phyloP scores from a whole-genome alignment of 2,329 filamentous ascomycete genomes.

The Fusarium domesticum region DNA sequence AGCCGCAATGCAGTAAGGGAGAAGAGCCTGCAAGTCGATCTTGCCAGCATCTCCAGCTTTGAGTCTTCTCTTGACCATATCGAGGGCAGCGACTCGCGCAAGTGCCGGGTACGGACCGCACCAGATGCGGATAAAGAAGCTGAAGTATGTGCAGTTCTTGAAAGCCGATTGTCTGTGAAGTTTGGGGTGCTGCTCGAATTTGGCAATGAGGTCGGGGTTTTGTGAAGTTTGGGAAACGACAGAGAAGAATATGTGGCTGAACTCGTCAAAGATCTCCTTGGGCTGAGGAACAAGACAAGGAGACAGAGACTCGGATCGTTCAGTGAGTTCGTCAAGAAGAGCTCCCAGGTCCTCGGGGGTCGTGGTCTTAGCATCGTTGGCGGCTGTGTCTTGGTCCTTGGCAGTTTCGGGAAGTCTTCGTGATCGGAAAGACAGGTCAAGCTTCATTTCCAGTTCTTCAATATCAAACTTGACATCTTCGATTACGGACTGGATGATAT shows the following conservation, averaged over 20 bases:
- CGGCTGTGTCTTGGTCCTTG: slow-evolving; percentile 42
- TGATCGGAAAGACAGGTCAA: slow-evolving; percentile 67
- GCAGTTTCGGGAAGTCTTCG: slow-evolving; percentile 47
- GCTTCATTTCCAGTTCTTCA: slow-evolving; percentile 69
- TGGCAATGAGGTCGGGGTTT: slow-evolving; percentile 39
- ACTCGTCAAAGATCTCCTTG: slow-evolving; percentile 54
- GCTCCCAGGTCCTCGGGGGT: slow-evolving; percentile 38
- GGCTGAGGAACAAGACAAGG: slow-evolving; percentile 53
- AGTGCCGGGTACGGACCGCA: slow-evolving; percentile 67
- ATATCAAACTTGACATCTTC: slow-evolving; percentile 68
- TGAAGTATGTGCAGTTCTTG: slow-evolving; percentile 65
- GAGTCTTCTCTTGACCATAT: slow-evolving; percentile 57
- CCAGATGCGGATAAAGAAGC: slow-evolving; percentile 74
- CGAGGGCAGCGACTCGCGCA: slow-evolving; percentile 66
- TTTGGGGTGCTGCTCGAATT: slow-evolving; percentile 54
- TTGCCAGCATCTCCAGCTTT: slow-evolving; percentile 47
- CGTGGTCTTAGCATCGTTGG: slow-evolving; percentile 26
- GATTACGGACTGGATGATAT: slow-evolving; percentile 65
- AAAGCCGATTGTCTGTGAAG: slow-evolving; percentile 54
- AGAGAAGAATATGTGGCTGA: slow-evolving; percentile 57
- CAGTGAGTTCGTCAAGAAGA: slow-evolving; percentile 39
- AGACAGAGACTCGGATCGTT: slow-evolving; percentile 37
- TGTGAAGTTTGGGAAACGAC: slow-evolving; percentile 46
- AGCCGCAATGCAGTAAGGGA: slow-evolving; percentile 78
- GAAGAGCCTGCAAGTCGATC: slow-evolving; percentile 70